Evolutionary conservation across 2,329 filamentous ascomycete genomes (phyloP).

Genomic region (Cadophora sp.): DNA sequence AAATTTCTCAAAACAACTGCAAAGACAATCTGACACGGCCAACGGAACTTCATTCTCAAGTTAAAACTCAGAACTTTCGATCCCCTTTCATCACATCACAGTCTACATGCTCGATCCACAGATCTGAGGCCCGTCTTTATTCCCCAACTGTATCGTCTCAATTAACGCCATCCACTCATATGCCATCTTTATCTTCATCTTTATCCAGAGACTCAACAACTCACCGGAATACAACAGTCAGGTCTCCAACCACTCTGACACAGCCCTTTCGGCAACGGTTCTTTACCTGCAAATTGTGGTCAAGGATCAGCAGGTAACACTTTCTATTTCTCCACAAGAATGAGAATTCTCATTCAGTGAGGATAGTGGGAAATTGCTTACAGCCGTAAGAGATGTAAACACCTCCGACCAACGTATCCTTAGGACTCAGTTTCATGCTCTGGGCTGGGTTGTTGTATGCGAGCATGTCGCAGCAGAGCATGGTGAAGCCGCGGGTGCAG

Average conservation of each 20-base stretch:
- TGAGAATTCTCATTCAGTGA: background rate
- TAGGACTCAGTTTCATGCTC: background rate
- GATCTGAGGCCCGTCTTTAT: conserved; percentile 6
- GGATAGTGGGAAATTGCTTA: background rate
- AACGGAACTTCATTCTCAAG: no score
- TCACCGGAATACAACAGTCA: background rate
- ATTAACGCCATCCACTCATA: background rate
- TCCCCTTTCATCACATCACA: background rate
- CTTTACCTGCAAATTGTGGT: background rate
- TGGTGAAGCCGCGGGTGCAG: background rate
- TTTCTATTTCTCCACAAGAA: background rate
- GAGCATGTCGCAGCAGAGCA: conserved; percentile 1
- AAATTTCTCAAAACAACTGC: background rate
- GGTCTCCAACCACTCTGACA: conserved; percentile 2
- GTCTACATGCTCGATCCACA: conserved; percentile 5
- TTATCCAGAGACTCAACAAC: no score
- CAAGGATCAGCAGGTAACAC: background rate
- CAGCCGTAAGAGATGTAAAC: conserved; percentile 4
- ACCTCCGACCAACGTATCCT: conserved; percentile 2
- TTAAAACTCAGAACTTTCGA: background rate
- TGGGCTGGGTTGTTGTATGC: conserved; percentile 1
- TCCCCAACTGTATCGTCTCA: background rate
- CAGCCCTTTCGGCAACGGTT: background rate
- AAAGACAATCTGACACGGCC: background rate
- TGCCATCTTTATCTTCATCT: no score